These are phyloP conservation scores for Backusella macrospora DNA, from an alignment of 192 early-diverging fungal species.

Conservation along the genomic window DNA sequence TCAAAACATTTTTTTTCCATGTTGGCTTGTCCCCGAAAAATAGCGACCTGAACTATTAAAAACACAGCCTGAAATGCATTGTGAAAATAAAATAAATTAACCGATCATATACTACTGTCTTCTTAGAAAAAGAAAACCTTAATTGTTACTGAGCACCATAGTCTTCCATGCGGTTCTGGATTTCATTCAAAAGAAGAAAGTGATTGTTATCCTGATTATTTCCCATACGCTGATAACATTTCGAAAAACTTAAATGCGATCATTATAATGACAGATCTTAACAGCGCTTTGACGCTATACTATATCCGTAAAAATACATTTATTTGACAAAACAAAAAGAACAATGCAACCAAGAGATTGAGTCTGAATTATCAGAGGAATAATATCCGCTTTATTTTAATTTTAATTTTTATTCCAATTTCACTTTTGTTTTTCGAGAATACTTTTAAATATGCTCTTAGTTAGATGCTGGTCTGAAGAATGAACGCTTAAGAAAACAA, in stretches of 20 bases:
- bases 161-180: neutral
- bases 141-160: neutral
- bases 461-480: neutral
- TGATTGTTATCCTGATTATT: neutral
- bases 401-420: slow-evolving; percentile 4
- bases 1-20: neutral
- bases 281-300: neutral
- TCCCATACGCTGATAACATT: neutral
- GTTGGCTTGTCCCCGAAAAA: slow-evolving; percentile 1
- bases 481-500: neutral
- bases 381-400: slow-evolving; percentile 13
- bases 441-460: slow-evolving; percentile 8
- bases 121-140: neutral
- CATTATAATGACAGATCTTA: neutral
- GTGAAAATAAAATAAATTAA: neutral
- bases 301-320: neutral
- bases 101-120: slow-evolving; percentile 1
- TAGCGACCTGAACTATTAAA: slow-evolving; percentile 4
- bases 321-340: slow-evolving; percentile 2
- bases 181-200: neutral
- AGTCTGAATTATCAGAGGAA: neutral
- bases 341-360: slow-evolving; percentile 6
- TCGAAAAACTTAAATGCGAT: neutral
- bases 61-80: slow-evolving; percentile 2
- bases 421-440: neutral